Evolutionary conservation across 306 rosid genomes (phyloP).

Genomic region (Quercus suber): DNA sequence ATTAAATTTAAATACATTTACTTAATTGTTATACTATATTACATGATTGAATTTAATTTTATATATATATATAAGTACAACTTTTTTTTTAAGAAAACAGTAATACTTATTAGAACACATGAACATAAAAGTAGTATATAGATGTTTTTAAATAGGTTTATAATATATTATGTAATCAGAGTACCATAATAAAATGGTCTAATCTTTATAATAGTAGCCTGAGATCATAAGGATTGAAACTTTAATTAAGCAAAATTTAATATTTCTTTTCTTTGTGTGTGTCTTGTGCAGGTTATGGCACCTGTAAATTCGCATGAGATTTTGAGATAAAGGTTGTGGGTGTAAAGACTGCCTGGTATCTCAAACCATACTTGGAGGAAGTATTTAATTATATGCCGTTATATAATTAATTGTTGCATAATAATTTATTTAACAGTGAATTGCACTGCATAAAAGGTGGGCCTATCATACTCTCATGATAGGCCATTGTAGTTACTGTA

Average conservation of each 20-base stretch:
- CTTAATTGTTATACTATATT: too few relatives aligned
- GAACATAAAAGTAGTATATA: too few relatives aligned
- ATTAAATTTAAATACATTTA: neutral
- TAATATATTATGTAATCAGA: fast-evolving
- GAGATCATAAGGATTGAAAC: neutral
- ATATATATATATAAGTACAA: too few relatives aligned
- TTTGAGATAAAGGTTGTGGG: neutral
- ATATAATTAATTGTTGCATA: neutral
- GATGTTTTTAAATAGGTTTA: fast-evolving
- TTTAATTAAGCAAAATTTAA: neutral
- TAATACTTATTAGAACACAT: too few relatives aligned
- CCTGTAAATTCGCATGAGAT: slow-evolving; percentile 22
- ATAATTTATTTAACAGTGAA: neutral
- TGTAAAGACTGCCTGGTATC: neutral
- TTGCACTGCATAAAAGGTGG: neutral
- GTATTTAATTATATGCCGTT: neutral
- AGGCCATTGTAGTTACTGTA: neutral
- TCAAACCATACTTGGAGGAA: neutral
- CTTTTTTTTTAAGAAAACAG: too few relatives aligned
- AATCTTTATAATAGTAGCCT: too few relatives aligned
- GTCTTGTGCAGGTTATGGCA: slow-evolving; percentile 33
- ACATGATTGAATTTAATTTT: too few relatives aligned
- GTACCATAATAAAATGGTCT: fast-evolving
- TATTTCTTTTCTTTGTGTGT: neutral
- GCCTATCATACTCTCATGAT: neutral